phyloP scores from a whole-genome alignment of 495 filamentous ascomycete species.

The Xylaria venustula region DNA sequence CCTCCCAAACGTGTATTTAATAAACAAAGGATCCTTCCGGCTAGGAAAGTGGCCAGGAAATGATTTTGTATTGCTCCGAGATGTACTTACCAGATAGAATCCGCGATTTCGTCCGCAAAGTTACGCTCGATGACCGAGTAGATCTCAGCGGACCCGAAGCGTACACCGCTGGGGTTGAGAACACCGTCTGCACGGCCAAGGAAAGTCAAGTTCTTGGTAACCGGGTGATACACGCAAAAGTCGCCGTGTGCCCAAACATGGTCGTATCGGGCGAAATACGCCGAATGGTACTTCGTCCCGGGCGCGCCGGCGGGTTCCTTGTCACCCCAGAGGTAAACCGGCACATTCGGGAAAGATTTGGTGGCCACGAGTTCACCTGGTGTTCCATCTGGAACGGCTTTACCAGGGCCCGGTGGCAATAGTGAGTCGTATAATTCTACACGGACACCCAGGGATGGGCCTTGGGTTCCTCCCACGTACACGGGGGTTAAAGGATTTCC shows the following conservation, averaged over 20 bases:
- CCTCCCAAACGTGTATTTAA: too few relatives aligned
- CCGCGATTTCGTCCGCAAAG: constrained; percentile 59
- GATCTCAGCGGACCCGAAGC: constrained; percentile 84
- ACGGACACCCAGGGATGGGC: constrained; percentile 60
- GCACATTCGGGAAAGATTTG: constrained; percentile 69
- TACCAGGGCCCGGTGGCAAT: constrained; percentile 51
- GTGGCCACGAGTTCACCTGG: constrained; percentile 74
- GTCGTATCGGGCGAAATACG: constrained; percentile 71
- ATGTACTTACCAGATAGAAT: constrained; percentile 75
- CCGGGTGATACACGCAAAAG: constrained; percentile 68
- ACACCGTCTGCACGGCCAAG: constrained; percentile 87
- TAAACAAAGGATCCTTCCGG: too few relatives aligned
- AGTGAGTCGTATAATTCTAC: constrained; percentile 69
- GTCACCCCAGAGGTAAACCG: constrained; percentile 70
- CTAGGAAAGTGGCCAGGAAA: too few relatives aligned
- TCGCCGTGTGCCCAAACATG: constrained; percentile 82
- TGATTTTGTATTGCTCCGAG: too few relatives aligned
- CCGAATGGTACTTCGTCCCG: constrained; percentile 59
- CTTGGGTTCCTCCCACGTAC: constrained; percentile 69
- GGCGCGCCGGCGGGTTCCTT: constrained; percentile 38
- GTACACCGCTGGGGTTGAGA: constrained; percentile 80
- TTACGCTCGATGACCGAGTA: constrained; percentile 69
- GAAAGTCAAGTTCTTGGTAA: constrained; percentile 63
- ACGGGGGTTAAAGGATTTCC: constrained; percentile 70
- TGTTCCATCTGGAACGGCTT: constrained; percentile 55